Base-by-base conservation (phyloP, 257 asterid species). In the Nicotiana otophora region DNA sequence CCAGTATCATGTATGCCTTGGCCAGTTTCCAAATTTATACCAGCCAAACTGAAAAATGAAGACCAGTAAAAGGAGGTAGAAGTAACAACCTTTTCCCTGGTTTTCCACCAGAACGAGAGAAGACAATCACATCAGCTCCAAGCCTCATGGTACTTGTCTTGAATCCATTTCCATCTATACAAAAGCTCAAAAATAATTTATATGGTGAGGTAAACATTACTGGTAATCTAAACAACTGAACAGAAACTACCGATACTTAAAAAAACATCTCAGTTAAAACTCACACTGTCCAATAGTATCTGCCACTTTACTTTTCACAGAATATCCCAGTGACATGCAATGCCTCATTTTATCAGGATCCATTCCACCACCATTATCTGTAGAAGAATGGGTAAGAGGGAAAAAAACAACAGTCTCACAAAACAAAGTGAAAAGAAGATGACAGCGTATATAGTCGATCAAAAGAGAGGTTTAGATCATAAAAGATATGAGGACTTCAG, bases 81-180 rank as follows among this genome's bases (percentile, higher is more conserved):
- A 81, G 34, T 69, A 81, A 69, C 36, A 80, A 96, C 99, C 99
- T 92, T 86, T 81, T 87, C 63, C 92, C 97, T 68, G 82, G 86
- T 65, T 84, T 83, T 86, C 95, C 97, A 83, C 70, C 36, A 83
- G 90, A 87, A 42, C 98, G 94, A 81, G 99, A 94, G 88, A 96
- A 93, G 54, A 96, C 99, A 83, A 96, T 92, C 46, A 93, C 99
- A 93, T 96, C 99, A 31, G 99, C 98, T 48, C 99, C 99, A 85
- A 96, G 98, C 85, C 99, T 96, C 99, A 96, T 96, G 54, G 99
- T 96, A 88, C 99, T 96, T 10, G 99, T 96, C 93, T 96, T 96
- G 84, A 96, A 96, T 75, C 99, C 98, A 87, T 96, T 96, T 84
- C 99, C 99, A 91, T 96, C 99, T 96, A 84, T 48, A 88, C 20